phyloP scores from a whole-genome alignment of 1,284 basidiomycete genomes.

The Heterobasidion occidentale region DNA sequence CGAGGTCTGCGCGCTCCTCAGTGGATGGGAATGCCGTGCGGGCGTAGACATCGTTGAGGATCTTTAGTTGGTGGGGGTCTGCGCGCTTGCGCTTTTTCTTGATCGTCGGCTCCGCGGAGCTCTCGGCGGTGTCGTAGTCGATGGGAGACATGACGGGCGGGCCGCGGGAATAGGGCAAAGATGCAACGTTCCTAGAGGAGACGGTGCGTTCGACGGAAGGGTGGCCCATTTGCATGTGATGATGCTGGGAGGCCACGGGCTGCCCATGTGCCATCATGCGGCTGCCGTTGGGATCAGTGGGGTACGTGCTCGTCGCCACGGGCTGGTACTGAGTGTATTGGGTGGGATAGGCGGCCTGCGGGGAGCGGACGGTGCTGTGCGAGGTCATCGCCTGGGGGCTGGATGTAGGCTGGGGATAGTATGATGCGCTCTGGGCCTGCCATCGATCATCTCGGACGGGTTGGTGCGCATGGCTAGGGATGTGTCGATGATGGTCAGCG shows the following conservation, averaged over 20 bases:
- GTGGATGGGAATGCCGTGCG: slow-evolving; percentile 81
- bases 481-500: slow-evolving; percentile 36
- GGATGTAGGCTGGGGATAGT: slow-evolving; percentile 23
- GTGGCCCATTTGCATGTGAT: slow-evolving; percentile 18
- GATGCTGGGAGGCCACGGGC: slow-evolving; percentile 31
- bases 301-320: slow-evolving; percentile 1
- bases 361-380: slow-evolving; percentile 38
- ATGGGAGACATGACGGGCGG: slow-evolving; percentile 33
- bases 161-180: slow-evolving; percentile 30
- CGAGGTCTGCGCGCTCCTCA: slow-evolving; percentile 70
- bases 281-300: neutral
- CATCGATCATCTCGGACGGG: slow-evolving; percentile 34
- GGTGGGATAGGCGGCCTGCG: slow-evolving; percentile 40
- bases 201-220: slow-evolving; percentile 21
- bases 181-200: slow-evolving; percentile 10
- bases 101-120: slow-evolving; percentile 51
- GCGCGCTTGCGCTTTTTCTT: slow-evolving; percentile 85
- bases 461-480: slow-evolving; percentile 29
- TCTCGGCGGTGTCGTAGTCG: slow-evolving; percentile 20
- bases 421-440: slow-evolving; percentile 26
- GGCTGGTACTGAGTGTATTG: slow-evolving; percentile 6
- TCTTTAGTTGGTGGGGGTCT: slow-evolving; percentile 68
- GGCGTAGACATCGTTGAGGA: slow-evolving; percentile 70
- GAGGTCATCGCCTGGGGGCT: slow-evolving; percentile 3
- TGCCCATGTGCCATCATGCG: slow-evolving; percentile 14